phyloP scores from a whole-genome alignment of 1,284 basidiomycete genomes.

The Cryptococcus jaspeensis region DNA sequence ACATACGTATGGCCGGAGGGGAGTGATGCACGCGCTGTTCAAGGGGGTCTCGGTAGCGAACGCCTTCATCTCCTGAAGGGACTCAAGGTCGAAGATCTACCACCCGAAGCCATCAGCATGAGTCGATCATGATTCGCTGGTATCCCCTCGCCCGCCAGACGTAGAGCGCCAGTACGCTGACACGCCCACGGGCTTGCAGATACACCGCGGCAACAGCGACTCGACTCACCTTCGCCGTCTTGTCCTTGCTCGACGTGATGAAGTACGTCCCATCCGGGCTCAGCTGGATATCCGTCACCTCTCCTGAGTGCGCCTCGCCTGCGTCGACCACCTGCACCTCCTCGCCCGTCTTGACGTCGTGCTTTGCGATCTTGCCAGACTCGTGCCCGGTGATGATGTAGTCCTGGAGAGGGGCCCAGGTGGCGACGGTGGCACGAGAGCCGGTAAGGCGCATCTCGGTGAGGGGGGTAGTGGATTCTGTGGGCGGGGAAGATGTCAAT shows the following conservation, averaged over 20 bases:
- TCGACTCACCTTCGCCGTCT: slow-evolving; percentile 76
- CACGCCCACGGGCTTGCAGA: background rate
- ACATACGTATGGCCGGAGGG: slow-evolving; percentile 76
- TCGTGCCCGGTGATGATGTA: slow-evolving; percentile 93
- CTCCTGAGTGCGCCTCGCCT: slow-evolving; percentile 70
- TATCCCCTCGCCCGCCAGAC: too few relatives aligned
- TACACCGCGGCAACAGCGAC: background rate
- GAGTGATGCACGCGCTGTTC: slow-evolving; percentile 88
- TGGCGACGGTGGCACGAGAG: slow-evolving; percentile 92
- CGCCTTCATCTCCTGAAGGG: slow-evolving; percentile 87
- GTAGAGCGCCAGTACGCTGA: background rate
- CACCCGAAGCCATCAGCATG: background rate
- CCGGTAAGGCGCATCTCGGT: slow-evolving; percentile 84
- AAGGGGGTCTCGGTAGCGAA: slow-evolving; percentile 91
- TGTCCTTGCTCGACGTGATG: slow-evolving; percentile 95
- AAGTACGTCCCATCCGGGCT: slow-evolving; percentile 90
- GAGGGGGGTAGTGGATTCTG: slow-evolving; percentile 72
- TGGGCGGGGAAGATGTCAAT: background rate
- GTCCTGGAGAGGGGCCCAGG: slow-evolving; percentile 77
- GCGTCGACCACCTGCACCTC: slow-evolving; percentile 68
- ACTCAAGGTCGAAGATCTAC: slow-evolving; percentile 89
- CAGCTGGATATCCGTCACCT: slow-evolving; percentile 89
- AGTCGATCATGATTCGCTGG: too few relatives aligned
- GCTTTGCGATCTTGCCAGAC: slow-evolving; percentile 88
- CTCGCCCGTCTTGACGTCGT: slow-evolving; percentile 84